phyloP scores from a whole-genome alignment of 331 rosid genomes.

The Phaseolus coccineus region DNA sequence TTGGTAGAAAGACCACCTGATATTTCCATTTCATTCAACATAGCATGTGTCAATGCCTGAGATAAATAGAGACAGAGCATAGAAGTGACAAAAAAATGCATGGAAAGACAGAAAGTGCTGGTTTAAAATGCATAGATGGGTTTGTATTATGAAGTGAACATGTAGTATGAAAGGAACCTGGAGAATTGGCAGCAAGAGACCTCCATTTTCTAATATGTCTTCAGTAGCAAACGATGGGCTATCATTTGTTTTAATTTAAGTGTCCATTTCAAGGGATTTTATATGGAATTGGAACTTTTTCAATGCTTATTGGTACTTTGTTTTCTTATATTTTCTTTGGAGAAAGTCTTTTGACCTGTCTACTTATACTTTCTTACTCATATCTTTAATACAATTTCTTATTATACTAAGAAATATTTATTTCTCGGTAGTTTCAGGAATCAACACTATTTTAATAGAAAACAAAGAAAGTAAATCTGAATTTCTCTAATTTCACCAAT shows the following conservation, averaged over 20 bases:
- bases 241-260: slow-evolving; percentile 16
- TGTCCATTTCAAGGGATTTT: not conserved
- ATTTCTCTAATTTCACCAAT: no score
- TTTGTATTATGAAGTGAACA: slow-evolving; percentile 6
- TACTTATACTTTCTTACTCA: slow-evolving; percentile 10
- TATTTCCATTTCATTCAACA: slow-evolving; percentile 19
- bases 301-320: not conserved
- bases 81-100: not conserved
- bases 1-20: not conserved
- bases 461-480: no score
- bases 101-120: not conserved
- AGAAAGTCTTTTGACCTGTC: not conserved
- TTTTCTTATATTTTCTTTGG: slow-evolving; percentile 9
- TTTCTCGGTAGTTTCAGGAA: not conserved
- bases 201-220: not conserved
- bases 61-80: slow-evolving; percentile 19
- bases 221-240: not conserved
- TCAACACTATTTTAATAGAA: no score
- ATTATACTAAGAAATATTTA: slow-evolving; percentile 11
- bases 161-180: not conserved
- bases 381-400: slow-evolving; percentile 13
- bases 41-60: not conserved
- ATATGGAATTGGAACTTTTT: slow-evolving; percentile 2
- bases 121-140: slow-evolving; percentile 22
- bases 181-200: slow-evolving; percentile 7